These are phyloP conservation scores for Coemansia sp. DNA, from an alignment of 192 early-diverging fungal species.

Conservation along the genomic window DNA sequence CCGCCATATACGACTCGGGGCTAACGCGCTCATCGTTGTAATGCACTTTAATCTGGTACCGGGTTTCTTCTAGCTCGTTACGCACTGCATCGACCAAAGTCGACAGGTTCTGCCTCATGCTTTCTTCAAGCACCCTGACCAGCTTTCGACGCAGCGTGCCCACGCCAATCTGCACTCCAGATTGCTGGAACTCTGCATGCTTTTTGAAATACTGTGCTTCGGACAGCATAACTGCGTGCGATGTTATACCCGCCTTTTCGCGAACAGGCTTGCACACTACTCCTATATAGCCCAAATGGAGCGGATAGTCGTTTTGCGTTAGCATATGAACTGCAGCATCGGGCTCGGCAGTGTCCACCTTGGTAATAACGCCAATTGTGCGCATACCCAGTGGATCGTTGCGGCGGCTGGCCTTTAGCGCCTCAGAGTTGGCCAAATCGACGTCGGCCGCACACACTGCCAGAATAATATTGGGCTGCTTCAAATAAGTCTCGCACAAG, in stretches of 20 bases:
- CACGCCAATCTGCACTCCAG: slow-evolving; percentile 74
- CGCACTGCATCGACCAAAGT: slow-evolving; percentile 92
- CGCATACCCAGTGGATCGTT: slow-evolving; percentile 75
- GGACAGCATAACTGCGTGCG: slow-evolving; percentile 37
- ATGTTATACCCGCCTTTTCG: slow-evolving; percentile 24
- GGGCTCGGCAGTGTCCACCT: slow-evolving; percentile 86
- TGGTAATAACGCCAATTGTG: slow-evolving; percentile 84
- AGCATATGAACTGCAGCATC: slow-evolving; percentile 74
- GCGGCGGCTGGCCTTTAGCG: slow-evolving; percentile 71
- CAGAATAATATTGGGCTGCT: slow-evolving; percentile 78
- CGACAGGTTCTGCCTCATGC: slow-evolving; percentile 82
- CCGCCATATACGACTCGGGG: slow-evolving; percentile 93
- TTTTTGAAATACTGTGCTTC: slow-evolving; percentile 62
- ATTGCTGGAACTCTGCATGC: slow-evolving; percentile 55
- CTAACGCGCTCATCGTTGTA: slow-evolving; percentile 96
- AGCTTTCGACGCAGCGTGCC: slow-evolving; percentile 80
- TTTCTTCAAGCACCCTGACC: slow-evolving; percentile 87
- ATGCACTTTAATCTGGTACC: slow-evolving; percentile 98
- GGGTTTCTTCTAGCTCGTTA: slow-evolving; percentile 87
- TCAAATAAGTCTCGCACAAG: slow-evolving; percentile 79
- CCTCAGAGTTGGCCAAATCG: slow-evolving; percentile 83
- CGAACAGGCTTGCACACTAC: slow-evolving; percentile 79
- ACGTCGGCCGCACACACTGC: slow-evolving; percentile 84
- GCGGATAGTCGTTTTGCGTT: slow-evolving; percentile 87
- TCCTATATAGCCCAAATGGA: slow-evolving; percentile 94